phyloP scores from a whole-genome alignment of 352 stramenopile species.

The Globisporangium megalacanthum region DNA sequence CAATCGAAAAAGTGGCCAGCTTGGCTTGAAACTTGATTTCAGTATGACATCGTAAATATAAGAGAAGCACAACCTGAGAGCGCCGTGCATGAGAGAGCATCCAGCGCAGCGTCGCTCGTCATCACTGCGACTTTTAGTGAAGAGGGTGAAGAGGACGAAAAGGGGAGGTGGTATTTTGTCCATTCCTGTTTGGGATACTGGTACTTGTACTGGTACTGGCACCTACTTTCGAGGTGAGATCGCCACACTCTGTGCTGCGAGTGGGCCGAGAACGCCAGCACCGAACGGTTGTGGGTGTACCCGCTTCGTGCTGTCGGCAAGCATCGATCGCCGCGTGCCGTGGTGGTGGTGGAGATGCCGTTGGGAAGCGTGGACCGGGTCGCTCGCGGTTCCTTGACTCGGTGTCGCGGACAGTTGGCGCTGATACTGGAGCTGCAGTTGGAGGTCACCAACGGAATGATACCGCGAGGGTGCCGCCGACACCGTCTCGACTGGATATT shows the following conservation, averaged over 20 bases:
- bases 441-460: background rate
- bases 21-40: no score
- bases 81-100: no score
- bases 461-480: background rate
- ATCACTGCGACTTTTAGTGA: no score
- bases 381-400: background rate
- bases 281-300: conserved; percentile 7
- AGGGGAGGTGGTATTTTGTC: no score
- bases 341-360: background rate
- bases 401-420: background rate
- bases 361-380: background rate
- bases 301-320: background rate
- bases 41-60: no score
- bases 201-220: background rate
- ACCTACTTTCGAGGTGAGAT: conserved; percentile 7
- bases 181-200: no score
- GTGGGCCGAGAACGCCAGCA: background rate
- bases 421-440: background rate
- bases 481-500: background rate
- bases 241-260: conserved; percentile 6
- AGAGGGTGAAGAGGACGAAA: no score
- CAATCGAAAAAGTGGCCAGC: no score
- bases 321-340: conserved; percentile 3
- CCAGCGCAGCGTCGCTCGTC: background rate
- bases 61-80: no score